A percentile compares a stretch with the other conserved stretches of the same genome.
phyloP scores from a whole-genome alignment of 1,284 basidiomycete genomes.

The Ceratobasidium sp. region DNA sequence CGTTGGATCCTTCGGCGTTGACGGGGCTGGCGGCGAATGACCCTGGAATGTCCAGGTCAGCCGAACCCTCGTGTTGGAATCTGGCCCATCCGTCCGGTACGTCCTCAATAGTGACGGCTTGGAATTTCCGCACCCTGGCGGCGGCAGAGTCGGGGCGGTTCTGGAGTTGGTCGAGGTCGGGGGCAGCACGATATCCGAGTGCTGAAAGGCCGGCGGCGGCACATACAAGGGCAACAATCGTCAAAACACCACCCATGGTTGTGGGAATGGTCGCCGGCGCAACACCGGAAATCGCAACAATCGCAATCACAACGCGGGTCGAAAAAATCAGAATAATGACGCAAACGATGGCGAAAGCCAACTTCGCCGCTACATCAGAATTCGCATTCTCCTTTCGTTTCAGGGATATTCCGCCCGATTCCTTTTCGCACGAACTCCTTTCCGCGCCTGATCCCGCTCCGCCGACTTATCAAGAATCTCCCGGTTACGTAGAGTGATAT shows the following conservation, averaged over 20 bases:
- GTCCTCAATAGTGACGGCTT: background rate
- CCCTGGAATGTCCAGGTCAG: background rate
- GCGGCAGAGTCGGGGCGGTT: background rate
- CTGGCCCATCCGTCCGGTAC: background rate
- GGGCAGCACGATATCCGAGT: background rate
- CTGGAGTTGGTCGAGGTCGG: background rate
- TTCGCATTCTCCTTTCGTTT: constrained; percentile 10
- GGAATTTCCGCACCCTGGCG: background rate
- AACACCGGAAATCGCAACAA: background rate
- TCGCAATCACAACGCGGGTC: background rate
- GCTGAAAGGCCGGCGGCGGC: constrained; percentile 1
- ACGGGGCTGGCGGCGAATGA: constrained; percentile 1
- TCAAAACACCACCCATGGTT: background rate
- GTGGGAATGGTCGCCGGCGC: background rate
- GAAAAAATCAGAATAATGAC: constrained; percentile 3
- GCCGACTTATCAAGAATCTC: background rate
- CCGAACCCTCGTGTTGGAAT: background rate
- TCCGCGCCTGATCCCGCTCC: background rate
- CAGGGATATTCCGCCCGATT: background rate
- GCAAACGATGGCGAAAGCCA: background rate
- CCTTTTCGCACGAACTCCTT: background rate
- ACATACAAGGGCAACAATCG: background rate
- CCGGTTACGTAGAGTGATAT: background rate
- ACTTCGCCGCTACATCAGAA: constrained; percentile 1
- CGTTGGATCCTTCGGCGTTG: background rate